These are phyloP conservation scores for Penicillium palitans DNA, from an alignment of 2,329 filamentous ascomycete genomes.

Conservation along the genomic window DNA sequence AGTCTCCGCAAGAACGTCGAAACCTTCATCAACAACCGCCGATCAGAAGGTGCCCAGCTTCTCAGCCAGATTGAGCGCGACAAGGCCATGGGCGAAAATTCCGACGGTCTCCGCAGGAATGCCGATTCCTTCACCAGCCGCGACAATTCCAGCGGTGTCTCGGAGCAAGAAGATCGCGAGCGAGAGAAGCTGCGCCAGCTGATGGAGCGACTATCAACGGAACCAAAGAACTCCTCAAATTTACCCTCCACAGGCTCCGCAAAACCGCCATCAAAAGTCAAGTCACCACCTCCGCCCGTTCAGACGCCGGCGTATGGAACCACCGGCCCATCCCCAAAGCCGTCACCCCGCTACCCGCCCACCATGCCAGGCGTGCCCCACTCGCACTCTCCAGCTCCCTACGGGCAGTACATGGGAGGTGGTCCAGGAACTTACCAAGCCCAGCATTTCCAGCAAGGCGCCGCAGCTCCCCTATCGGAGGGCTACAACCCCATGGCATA, in stretches of 20 bases:
- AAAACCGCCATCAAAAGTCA: slow-evolving; percentile 47
- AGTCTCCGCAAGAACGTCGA: slow-evolving; percentile 95
- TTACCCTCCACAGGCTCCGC: slow-evolving; percentile 44
- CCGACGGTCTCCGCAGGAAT: slow-evolving; percentile 88
- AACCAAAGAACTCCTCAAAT: slow-evolving; percentile 45
- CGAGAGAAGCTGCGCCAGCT: slow-evolving; percentile 80
- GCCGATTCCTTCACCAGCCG: slow-evolving; percentile 96
- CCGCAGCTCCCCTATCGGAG: slow-evolving; percentile 43
- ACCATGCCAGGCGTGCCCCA: slow-evolving; percentile 29
- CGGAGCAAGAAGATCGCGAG: slow-evolving; percentile 72
- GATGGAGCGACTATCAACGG: slow-evolving; percentile 95
- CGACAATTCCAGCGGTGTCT: slow-evolving; percentile 50
- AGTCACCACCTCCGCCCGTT: slow-evolving; percentile 38
- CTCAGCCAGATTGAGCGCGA: slow-evolving; percentile 84
- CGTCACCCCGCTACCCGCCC: slow-evolving; percentile 39
- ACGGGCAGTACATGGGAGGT: slow-evolving; percentile 35
- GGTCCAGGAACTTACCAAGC: slow-evolving; percentile 30
- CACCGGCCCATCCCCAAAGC: slow-evolving; percentile 43
- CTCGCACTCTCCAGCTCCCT: slow-evolving; percentile 41
- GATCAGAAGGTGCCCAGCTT: slow-evolving; percentile 86
- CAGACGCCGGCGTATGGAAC: slow-evolving; percentile 35
- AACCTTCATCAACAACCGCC: slow-evolving; percentile 90
- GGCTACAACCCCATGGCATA: slow-evolving; percentile 55
- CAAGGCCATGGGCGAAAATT: slow-evolving; percentile 83
- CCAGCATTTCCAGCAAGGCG: slow-evolving; percentile 45